Evolutionary conservation across 2,329 filamentous ascomycete species (phyloP).

Genomic region (Huntiella decipiens): DNA sequence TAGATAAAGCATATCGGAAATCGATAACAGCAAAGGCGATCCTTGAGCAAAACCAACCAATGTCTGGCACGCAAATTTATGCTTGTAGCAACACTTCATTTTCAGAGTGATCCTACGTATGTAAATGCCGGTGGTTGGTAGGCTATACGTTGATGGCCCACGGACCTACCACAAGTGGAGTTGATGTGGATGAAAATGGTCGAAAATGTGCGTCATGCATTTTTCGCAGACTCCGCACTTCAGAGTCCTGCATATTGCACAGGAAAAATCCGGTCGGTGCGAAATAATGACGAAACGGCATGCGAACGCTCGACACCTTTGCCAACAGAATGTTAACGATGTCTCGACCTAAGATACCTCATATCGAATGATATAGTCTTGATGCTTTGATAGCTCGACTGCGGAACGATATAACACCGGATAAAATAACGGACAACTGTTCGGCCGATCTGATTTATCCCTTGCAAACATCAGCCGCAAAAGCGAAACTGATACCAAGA

Average conservation of each 20-base stretch:
- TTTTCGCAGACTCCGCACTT: not conserved
- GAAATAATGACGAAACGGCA: not conserved
- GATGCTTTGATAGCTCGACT: not conserved
- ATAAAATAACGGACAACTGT: not conserved
- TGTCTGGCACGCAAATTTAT: not conserved
- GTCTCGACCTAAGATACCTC: not conserved
- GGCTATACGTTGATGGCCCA: not conserved
- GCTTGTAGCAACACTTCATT: conserved; percentile 2
- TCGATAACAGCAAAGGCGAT: too few relatives aligned
- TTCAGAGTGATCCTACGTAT: conserved; percentile 4
- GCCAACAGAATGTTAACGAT: too few relatives aligned
- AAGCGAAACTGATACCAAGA: too few relatives aligned
- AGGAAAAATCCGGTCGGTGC: not conserved
- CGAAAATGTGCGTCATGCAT: conserved; percentile 3
- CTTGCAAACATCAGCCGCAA: too few relatives aligned
- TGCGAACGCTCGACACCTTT: too few relatives aligned
- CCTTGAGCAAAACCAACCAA: not conserved
- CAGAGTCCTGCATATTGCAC: too few relatives aligned
- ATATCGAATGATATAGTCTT: not conserved
- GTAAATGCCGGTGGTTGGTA: conserved; percentile 8
- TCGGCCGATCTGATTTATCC: too few relatives aligned
- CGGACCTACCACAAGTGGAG: conserved; percentile 5
- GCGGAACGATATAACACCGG: not conserved
- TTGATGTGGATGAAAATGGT: conserved; percentile 6
- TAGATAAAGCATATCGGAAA: too few relatives aligned